These are phyloP conservation scores for Vitellaria paradoxa DNA, from an alignment of 179 eudicot genomes.

Conservation along the genomic window DNA sequence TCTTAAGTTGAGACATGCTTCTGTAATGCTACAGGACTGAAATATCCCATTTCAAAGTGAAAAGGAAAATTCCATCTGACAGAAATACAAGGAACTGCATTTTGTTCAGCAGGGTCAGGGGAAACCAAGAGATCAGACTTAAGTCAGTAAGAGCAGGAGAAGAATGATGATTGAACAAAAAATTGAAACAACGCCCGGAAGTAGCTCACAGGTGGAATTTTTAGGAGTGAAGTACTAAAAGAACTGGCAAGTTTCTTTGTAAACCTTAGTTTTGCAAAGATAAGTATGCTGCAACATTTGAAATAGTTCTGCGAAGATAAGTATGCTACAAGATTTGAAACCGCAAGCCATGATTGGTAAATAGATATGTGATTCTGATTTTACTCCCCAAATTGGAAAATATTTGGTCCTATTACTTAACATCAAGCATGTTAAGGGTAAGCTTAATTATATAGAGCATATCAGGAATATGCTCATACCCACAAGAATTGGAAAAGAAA, in stretches of 20 bases:
- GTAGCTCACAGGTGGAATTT: too few species aligned
- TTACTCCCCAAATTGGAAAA: neutral
- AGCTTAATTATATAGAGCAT: neutral
- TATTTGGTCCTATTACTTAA: neutral
- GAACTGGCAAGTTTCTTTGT: neutral
- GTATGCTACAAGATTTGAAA: too few species aligned
- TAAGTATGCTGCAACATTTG: too few species aligned
- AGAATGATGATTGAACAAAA: too few species aligned
- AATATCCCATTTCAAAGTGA: too few species aligned
- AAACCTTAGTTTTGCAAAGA: neutral
- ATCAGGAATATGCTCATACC: neutral
- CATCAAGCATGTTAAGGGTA: neutral
- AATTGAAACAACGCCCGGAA: too few species aligned
- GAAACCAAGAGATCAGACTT: neutral
- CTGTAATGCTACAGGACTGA: too few species aligned
- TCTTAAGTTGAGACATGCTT: neutral
- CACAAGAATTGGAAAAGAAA: neutral
- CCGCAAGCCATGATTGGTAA: too few species aligned
- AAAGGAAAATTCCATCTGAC: constrained; percentile 5
- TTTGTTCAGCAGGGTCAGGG: neutral
- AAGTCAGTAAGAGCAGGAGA: too few species aligned
- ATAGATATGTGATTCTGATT: neutral
- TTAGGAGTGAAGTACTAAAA: neutral
- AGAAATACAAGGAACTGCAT: neutral
- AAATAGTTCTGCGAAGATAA: too few species aligned